Evolutionary conservation across 2,329 filamentous ascomycete species (phyloP), one percentile per base, ranked within the genome.

Genomic region (Botryosphaeria agaves): DNA sequence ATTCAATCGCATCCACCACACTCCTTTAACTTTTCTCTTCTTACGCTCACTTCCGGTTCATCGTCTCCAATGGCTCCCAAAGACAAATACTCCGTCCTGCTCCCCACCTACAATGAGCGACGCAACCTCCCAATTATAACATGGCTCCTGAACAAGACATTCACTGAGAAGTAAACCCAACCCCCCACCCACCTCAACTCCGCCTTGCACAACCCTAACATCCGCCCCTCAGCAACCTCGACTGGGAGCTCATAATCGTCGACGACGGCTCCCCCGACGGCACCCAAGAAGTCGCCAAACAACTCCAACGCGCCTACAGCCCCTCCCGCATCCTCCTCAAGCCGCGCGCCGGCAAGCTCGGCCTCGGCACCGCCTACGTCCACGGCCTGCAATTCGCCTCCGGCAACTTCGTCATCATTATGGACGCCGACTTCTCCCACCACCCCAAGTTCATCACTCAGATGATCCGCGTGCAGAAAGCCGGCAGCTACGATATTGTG

Each of bases 401-500:
- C 14, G 89, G 89, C 46, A 94, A 91, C 69, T 95, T 75, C 51
- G 82, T 98, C 52, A 82, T 98, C 65, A 98, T 98, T 69, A 98
- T 98, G 89, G 89, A 98, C 64, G 89, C 91, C 58, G 89, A 98
- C 61, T 98, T 98, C 69, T 83, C 74, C 45, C 89, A 98, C 63
- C 89, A 98, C 66, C 89, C 89, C 51, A 98, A 95, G 62, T 98
- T 95, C 70, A 93, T 98, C 57, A 76, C 85, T 32, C 66, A 76
- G 50, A 95, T 98, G 83, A 82, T 98, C 46, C 69, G 68, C 35
- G 69, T 75, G 41, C 89, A 95, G 57, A 69, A 72, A 54, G 59
- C 63, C 33, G 76, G 64, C 40, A 73, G 83, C 62, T 92, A 83
- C 62, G 89, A 98, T 51, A 98, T 98, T 44, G 85, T 98, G 28